Conservation (phyloP, 768 basidiomycete genomes). For the Pilatotrama ljubarskyi region DNA sequence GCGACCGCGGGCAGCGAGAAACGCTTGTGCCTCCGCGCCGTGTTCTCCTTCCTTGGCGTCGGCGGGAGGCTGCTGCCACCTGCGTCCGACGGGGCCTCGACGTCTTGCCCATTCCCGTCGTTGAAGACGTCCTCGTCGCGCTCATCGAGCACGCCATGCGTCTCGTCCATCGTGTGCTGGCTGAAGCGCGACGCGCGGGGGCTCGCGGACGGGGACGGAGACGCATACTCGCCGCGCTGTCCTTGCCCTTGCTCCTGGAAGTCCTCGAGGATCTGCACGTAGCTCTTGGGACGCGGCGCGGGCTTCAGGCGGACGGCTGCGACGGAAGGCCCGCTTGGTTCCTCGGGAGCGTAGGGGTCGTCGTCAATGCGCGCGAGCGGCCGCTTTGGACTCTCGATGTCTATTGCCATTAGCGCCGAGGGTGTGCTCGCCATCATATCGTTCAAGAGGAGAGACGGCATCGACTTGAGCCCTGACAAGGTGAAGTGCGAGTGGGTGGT, state of each 20-base stretch:
- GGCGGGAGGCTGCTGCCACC: constrained; percentile 15
- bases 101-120: not conserved
- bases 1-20: constrained; percentile 81
- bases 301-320: constrained; percentile 34
- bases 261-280: constrained; percentile 65
- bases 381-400: constrained; percentile 30
- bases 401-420: constrained; percentile 44
- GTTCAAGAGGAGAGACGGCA: constrained; percentile 50
- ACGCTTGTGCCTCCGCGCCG: constrained; percentile 60
- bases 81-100: not conserved
- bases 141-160: constrained; percentile 26
- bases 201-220: constrained; percentile 18
- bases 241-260: constrained; percentile 39
- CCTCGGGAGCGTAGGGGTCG: constrained; percentile 4
- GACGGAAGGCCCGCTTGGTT: constrained; percentile 9
- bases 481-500: constrained; percentile 45
- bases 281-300: constrained; percentile 55
- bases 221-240: not conserved
- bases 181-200: constrained; percentile 32
- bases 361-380: constrained; percentile 25
- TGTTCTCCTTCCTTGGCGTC: constrained; percentile 50
- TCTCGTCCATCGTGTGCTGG: constrained; percentile 22
- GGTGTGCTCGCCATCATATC: constrained; percentile 24
- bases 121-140: constrained; percentile 26
- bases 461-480: constrained; percentile 54